A percentile compares a stretch with the other conserved stretches of the same genome.
Evolutionary conservation across 2,329 filamentous ascomycete genomes (phyloP).

Genomic region (Tolypocladium sp.): DNA sequence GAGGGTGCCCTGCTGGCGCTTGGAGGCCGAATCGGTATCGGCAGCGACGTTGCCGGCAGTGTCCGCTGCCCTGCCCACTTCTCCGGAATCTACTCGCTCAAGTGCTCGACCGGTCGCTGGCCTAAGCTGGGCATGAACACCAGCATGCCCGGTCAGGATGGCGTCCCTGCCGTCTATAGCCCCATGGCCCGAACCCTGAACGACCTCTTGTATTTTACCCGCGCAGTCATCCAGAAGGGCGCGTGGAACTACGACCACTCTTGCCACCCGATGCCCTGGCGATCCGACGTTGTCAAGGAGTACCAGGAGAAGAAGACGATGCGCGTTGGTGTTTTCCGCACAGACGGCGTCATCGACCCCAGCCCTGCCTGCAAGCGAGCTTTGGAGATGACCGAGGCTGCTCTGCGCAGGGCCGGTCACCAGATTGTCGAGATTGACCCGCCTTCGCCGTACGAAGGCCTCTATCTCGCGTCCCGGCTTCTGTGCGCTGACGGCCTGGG

Average conservation of each 20-base stretch:
- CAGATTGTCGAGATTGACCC: conserved; percentile 56
- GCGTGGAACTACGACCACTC: conserved; percentile 85
- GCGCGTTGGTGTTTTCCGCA: conserved; percentile 67
- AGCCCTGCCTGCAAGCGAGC: conserved; percentile 76
- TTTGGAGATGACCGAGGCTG: conserved; percentile 58
- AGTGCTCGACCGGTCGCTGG: conserved; percentile 85
- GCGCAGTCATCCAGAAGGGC: conserved; percentile 66
- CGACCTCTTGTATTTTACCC: conserved; percentile 78
- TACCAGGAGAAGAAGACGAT: conserved; percentile 53
- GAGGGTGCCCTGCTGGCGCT: conserved; percentile 76
- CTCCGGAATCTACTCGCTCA: conserved; percentile 77
- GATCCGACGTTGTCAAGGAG: conserved; percentile 48
- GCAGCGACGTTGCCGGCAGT: conserved; percentile 83
- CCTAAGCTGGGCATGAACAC: conserved; percentile 76
- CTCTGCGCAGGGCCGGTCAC: conserved; percentile 64
- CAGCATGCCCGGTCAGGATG: conserved; percentile 88
- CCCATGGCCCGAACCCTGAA: conserved; percentile 83
- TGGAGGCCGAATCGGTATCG: conserved; percentile 79
- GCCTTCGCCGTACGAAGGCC: conserved; percentile 64
- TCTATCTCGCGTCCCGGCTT: conserved; percentile 68
- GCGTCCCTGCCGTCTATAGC: conserved; percentile 79
- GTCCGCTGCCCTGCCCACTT: conserved; percentile 84
- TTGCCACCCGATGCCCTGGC: conserved; percentile 79
- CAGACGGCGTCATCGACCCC: conserved; percentile 76
- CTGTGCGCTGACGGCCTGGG: conserved; percentile 77